phyloP scores from a whole-genome alignment of 2,329 filamentous ascomycete species.

The Epichloe typhina region DNA sequence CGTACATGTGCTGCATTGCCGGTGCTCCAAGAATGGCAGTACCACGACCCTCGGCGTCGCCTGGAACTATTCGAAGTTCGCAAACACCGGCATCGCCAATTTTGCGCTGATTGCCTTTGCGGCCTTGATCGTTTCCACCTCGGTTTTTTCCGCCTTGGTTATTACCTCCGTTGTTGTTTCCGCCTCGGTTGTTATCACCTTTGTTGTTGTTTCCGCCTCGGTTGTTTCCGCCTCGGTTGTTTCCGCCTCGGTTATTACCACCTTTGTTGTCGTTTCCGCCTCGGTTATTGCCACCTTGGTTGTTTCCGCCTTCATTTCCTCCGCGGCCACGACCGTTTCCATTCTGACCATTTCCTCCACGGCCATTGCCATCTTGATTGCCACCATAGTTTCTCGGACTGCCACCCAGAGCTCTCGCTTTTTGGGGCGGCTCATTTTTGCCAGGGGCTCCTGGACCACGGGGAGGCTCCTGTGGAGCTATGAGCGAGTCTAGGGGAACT shows the following conservation, averaged over 20 bases:
- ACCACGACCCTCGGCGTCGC: neutral
- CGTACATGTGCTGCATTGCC: slow-evolving; percentile 2
- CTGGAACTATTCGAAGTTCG: neutral
- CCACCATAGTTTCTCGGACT: neutral
- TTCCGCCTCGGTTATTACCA: accelerated
- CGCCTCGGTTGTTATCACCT: too few relatives aligned
- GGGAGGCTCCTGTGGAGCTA: neutral
- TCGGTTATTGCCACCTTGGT: neutral
- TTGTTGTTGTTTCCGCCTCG: too few relatives aligned
- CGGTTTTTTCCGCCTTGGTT: too few relatives aligned
- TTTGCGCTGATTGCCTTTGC: neutral
- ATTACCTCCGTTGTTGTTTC: too few relatives aligned
- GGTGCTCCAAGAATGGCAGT: neutral
- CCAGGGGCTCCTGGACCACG: neutral
- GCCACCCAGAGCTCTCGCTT: neutral
- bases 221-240: too few relatives aligned
- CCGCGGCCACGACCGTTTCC: neutral
- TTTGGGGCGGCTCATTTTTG: neutral
- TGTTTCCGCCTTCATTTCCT: neutral
- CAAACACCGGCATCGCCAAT: neutral
- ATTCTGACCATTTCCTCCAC: neutral
- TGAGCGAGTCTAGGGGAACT: neutral
- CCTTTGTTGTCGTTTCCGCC: too few relatives aligned
- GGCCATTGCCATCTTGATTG: neutral
- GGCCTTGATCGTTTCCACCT: neutral